These are phyloP conservation scores for Fusarium azukiicola DNA, from an alignment of 2,329 filamentous ascomycete genomes.

Conservation along the genomic window DNA sequence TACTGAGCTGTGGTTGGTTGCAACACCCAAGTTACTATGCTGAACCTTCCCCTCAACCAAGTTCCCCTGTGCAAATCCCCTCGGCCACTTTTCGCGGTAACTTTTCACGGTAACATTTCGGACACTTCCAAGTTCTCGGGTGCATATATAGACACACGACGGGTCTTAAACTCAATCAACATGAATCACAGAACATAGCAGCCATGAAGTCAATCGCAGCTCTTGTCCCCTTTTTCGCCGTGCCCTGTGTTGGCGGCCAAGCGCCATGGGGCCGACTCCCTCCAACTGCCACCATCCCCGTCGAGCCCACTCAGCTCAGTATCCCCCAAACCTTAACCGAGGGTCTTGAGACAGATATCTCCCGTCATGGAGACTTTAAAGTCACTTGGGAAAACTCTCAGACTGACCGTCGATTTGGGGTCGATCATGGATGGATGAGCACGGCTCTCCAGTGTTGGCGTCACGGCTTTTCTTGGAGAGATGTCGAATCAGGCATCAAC, in stretches of 20 bases:
- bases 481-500: neutral
- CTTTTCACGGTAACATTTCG: conserved; percentile 49
- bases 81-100: conserved; percentile 20
- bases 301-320: neutral
- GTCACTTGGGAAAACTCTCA: conserved; percentile 13
- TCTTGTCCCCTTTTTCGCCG: neutral
- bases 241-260: neutral
- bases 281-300: neutral
- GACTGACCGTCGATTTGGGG: neutral
- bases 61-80: too few relatives aligned
- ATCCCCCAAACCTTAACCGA: neutral
- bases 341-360: neutral
- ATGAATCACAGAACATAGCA: neutral
- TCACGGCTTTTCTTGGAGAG: neutral
- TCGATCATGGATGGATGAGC: neutral
- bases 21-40: too few relatives aligned
- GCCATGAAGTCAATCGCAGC: neutral
- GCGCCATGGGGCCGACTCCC: neutral
- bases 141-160: too few relatives aligned
- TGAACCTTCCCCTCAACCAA: too few relatives aligned
- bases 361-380: neutral
- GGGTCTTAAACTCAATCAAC: neutral
- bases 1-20: too few relatives aligned
- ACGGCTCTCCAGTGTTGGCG: neutral
- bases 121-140: conserved; percentile 48